A percentile compares a stretch with the other conserved stretches of the same genome.
phyloP scores from a whole-genome alignment of 768 basidiomycete genomes.

The Phaffia australis region DNA sequence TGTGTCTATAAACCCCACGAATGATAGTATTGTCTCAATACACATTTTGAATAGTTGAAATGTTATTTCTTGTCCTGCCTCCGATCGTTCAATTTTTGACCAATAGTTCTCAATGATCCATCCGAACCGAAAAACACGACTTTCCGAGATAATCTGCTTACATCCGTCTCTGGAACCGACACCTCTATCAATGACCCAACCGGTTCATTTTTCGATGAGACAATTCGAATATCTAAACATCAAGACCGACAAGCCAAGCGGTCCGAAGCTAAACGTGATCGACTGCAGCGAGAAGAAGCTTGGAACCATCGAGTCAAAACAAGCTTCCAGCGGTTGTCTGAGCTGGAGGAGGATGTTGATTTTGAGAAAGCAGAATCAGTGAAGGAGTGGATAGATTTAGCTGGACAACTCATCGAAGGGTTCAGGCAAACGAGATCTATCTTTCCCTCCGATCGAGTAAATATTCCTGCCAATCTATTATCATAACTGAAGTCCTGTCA shows the following conservation, averaged over 20 bases:
- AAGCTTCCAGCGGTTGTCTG: conserved; percentile 11
- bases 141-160: background rate
- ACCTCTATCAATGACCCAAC: background rate
- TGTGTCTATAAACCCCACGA: background rate
- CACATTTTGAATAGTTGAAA: too few species aligned
- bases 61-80: too few species aligned
- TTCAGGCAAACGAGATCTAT: conserved; percentile 77
- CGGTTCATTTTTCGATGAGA: too few species aligned
- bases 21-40: too few species aligned
- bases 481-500: conserved; percentile 6
- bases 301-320: conserved; percentile 13
- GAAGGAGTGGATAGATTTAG: conserved; percentile 68
- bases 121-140: too few species aligned
- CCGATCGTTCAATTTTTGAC: too few species aligned
- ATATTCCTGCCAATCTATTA: background rate
- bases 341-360: conserved; percentile 20
- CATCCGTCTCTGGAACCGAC: background rate
- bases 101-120: too few species aligned
- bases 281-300: background rate
- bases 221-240: too few species aligned
- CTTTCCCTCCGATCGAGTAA: conserved; percentile 52
- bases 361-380: conserved; percentile 45
- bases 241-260: too few species aligned
- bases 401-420: conserved; percentile 74
- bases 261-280: too few species aligned